Base-by-base conservation (phyloP, 208 protist genomes). In the Kentomonas sorsogonicus region DNA sequence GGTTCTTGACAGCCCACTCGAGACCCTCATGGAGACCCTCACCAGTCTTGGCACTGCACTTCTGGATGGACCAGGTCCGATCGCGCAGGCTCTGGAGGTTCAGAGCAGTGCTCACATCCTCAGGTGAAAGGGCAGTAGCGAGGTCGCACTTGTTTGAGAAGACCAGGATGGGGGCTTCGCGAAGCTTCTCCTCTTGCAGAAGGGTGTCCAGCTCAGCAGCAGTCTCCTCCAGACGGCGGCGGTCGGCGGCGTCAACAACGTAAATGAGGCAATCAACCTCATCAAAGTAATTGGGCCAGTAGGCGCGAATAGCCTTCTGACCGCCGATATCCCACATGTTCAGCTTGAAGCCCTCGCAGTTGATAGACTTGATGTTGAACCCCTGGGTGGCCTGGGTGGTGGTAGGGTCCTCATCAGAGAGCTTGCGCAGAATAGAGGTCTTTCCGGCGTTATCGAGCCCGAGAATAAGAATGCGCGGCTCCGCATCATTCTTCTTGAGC, bases 241-340 rank as follows among this genome's bases (percentile, higher is more conserved):
- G 71, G 69, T 99, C 97, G 0, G 93, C 84, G 15, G 87, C 79
- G 68, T 99, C 97, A 22, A 99, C 90, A 56, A 99, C 96, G 72
- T 98, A 99, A 30, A 98, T 93, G 45, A 98, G 51, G 52, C 86
- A 96, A 48, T 99, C 96, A 1, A 97, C 97, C 66, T 97, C 83
- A 44, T 97, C 92, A 74, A 98, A 98, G 76, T 99, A 99, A 70
- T 98, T 97, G 20, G 92, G 81, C 97, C 97, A 99, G 86, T 98
- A 98, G 6, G 94, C 87, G 23, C 97, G 91, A 53, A 99, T 98
- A 29, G 90, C 86, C 74, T 97, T 97, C 65, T 99, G 97, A 27
- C 95, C 97, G 58, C 97, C 97, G 68, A 99, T 98, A 72, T 99
- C 97, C 97, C 97, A 99, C 77, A 99, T 89, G 81, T 98, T 99